Evolutionary conservation across 495 filamentous ascomycete genomes (phyloP).

Genomic region (Cercophora sp.): DNA sequence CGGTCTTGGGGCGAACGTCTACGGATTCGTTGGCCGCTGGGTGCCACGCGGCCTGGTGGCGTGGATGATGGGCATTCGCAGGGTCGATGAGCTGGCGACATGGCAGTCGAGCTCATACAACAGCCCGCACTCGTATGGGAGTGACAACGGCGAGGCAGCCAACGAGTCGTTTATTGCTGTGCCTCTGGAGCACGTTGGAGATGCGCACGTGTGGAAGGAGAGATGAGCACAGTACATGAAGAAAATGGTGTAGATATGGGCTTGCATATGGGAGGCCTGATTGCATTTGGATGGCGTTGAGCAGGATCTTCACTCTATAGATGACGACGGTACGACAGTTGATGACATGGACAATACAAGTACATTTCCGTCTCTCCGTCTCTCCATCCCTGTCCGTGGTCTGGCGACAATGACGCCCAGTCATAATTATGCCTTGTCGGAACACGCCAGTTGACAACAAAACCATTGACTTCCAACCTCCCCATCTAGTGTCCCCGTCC

Average conservation of each 20-base stretch:
- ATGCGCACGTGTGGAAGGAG: conserved; percentile 40
- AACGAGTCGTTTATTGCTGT: conserved; percentile 27
- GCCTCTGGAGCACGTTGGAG: conserved; percentile 30
- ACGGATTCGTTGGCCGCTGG: conserved; percentile 83
- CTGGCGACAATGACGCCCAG: no score
- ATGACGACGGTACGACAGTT: no score
- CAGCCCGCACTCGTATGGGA: conserved; percentile 22
- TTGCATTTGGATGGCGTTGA: conserved; percentile 6
- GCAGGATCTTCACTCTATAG: conserved; percentile 7
- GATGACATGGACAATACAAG: not conserved
- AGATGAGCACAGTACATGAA: no score
- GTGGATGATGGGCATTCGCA: conserved; percentile 81
- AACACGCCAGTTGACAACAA: not conserved
- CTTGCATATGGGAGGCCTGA: not conserved
- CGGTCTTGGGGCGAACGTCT: conserved; percentile 74
- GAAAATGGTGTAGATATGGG: not conserved
- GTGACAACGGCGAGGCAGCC: conserved; percentile 7
- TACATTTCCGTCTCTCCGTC: no score
- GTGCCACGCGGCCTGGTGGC: conserved; percentile 72
- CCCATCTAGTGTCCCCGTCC: conserved; percentile 18
- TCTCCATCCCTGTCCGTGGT: no score
- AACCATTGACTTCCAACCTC: not conserved
- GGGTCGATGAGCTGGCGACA: conserved; percentile 45
- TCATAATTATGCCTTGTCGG: not conserved
- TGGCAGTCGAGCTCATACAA: conserved; percentile 33